Conservation (phyloP, 495 filamentous ascomycete genomes). For the Daldinia concentrica region DNA sequence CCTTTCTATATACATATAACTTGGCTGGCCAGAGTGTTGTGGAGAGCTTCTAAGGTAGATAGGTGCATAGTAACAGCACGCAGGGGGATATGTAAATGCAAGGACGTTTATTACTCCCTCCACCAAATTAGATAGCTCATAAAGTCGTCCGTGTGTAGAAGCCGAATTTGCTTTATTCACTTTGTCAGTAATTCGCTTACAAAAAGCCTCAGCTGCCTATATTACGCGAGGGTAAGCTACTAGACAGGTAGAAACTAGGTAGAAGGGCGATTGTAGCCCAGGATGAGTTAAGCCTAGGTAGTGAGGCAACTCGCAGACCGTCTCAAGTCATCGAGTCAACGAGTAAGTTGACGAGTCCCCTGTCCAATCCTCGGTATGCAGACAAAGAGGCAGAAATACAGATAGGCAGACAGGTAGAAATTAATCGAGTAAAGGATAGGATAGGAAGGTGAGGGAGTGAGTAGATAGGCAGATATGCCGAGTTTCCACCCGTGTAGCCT, state of each 20-base stretch:
- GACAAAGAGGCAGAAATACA: not conserved
- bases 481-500: not conserved
- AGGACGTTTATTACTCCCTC: not conserved
- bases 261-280: not conserved
- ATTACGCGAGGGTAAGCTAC: not conserved
- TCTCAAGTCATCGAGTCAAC: not conserved
- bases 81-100: not conserved
- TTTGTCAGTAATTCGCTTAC: not conserved
- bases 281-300: not conserved
- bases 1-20: not conserved
- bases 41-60: not conserved
- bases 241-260: not conserved
- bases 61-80: slow-evolving; percentile 1
- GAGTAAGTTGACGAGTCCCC: not conserved
- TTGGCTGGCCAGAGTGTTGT: not conserved
- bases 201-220: not conserved
- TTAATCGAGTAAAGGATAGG: not conserved
- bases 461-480: not conserved
- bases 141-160: not conserved
- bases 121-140: not conserved
- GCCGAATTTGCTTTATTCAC: not conserved
- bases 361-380: not conserved
- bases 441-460: not conserved
- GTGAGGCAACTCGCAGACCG: not conserved
- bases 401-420: not conserved